phyloP scores from a whole-genome alignment of 148 eudicot species.

The Beta vulgaris region DNA sequence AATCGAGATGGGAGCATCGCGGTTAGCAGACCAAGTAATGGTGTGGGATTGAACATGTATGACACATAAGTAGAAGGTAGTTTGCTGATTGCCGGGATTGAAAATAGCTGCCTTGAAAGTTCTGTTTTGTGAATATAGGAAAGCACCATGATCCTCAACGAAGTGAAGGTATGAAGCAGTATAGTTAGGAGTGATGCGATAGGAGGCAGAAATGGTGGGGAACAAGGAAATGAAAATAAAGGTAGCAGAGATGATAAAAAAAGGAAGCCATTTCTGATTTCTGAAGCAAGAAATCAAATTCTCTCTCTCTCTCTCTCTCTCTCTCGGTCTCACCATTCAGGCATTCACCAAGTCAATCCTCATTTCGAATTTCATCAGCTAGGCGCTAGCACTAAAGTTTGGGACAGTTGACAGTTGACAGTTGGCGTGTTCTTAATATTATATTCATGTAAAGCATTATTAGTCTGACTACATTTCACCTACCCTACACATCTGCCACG shows the following conservation, averaged over 20 bases:
- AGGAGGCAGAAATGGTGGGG: constrained; percentile 25
- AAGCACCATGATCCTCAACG: constrained; percentile 48
- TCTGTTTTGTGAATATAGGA: constrained; percentile 51
- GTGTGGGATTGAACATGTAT: constrained; percentile 55
- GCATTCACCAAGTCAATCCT: no score
- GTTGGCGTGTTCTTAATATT: no score
- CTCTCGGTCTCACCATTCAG: no score
- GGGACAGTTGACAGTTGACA: no score
- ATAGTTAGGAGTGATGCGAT: constrained; percentile 47
- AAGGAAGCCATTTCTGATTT: constrained; percentile 47
- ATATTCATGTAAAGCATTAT: no score
- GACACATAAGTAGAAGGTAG: constrained; percentile 56
- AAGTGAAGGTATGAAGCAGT: constrained; percentile 48
- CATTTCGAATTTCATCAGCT: no score
- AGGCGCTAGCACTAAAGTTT: no score
- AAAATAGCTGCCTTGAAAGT: constrained; percentile 62
- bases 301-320: no score
- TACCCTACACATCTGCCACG: no score
- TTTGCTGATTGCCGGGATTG: constrained; percentile 45
- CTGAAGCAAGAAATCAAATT: no score
- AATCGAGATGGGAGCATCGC: constrained; percentile 49
- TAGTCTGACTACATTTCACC: no score
- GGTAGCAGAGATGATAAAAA: constrained; percentile 22
- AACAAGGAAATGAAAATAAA: constrained; percentile 27
- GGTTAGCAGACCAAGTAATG: constrained; percentile 74